Evolutionary conservation across 768 basidiomycete genomes (phyloP), one percentile per base, ranked within the genome.

Genomic region (Lanmaoa rubissima): DNA sequence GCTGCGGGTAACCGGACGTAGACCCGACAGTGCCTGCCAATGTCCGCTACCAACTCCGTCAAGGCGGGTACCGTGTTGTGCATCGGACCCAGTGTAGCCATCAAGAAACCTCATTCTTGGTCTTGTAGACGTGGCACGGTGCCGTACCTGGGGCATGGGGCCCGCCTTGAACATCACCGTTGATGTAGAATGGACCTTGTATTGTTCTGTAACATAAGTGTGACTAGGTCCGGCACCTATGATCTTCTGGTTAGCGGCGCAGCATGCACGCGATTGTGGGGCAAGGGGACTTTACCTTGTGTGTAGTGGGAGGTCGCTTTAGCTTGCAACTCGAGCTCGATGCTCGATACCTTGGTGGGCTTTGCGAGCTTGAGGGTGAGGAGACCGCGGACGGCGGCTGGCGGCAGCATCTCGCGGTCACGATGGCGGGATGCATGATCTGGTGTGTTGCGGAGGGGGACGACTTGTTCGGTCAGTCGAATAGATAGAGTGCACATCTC

Each of bases 291-390:
- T 79, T 50, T 58, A 94, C 95, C 92, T 80, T 97, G 94, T 2
- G 88, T 86, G 88, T 93, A 97, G 38, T 84, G 81, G 5, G 86
- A 89, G 24, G 78, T 74, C 3, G 86, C 78, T 56, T 78, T 87
- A 3, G 90, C 94, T 44, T 85, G 77, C 21, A 99, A 74, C 68
- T 87, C 84, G 39, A 97, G 77, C 53, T 87, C 87, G 55, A 99
- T 94, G 64, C 86, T 89, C 34, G 88, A 86, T 61, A 99, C 86
- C 69, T 86, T 86, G 51, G 85, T 94, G 1, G 94, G 85, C 69
- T 96, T 96, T 32, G 76, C 75, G 40, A 90, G 73, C 14, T 75
- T 78, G 55, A 91, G 74, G 2, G 82, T 83, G 54, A 90, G 76
- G 5, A 90, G 72, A 11, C 88, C 88, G 47, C 88, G 75, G 13